Evolutionary conservation across 352 stramenopile species (phyloP).

Genomic region (Phytophthora sansomeana): DNA sequence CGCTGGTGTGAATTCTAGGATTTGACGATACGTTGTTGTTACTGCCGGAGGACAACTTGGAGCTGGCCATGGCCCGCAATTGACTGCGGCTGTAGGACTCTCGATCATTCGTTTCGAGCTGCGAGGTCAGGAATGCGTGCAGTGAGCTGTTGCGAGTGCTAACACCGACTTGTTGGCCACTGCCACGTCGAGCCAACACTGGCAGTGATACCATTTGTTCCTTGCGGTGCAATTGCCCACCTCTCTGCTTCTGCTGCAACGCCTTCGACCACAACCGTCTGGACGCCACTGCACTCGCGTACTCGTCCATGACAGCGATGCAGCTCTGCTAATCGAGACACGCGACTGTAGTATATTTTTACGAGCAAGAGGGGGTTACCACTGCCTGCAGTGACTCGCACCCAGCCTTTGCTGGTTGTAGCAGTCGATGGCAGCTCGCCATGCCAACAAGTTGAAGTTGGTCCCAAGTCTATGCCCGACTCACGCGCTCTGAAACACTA

Average conservation of each 20-base stretch:
- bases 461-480: constrained; percentile 1
- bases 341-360: constrained; percentile 3
- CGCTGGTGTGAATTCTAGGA: constrained; percentile 6
- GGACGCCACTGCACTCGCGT: constrained; percentile 3
- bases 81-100: constrained; percentile 34
- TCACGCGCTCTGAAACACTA: neutral
- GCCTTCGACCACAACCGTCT: constrained; percentile 24
- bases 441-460: neutral
- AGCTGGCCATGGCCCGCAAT: constrained; percentile 32
- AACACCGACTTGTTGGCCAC: constrained; percentile 1
- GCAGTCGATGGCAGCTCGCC: neutral
- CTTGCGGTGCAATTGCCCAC: constrained; percentile 4
- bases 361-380: constrained; percentile 8
- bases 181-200: constrained; percentile 16
- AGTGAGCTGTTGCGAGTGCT: constrained; percentile 15
- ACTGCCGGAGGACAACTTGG: constrained; percentile 9
- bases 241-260: constrained; percentile 10
- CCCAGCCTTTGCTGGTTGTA: neutral
- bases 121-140: constrained; percentile 16
- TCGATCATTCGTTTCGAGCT: constrained; percentile 24
- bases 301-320: constrained; percentile 17
- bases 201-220: constrained; percentile 23
- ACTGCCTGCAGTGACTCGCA: neutral
- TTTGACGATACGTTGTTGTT: constrained; percentile 16
- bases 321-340: neutral